Percentiles rank a stretch among this genome's conserved stretches.
These are phyloP conservation scores for Ceratocystis alfenasii DNA, from an alignment of 2,329 filamentous ascomycete species.

Conservation along the genomic window DNA sequence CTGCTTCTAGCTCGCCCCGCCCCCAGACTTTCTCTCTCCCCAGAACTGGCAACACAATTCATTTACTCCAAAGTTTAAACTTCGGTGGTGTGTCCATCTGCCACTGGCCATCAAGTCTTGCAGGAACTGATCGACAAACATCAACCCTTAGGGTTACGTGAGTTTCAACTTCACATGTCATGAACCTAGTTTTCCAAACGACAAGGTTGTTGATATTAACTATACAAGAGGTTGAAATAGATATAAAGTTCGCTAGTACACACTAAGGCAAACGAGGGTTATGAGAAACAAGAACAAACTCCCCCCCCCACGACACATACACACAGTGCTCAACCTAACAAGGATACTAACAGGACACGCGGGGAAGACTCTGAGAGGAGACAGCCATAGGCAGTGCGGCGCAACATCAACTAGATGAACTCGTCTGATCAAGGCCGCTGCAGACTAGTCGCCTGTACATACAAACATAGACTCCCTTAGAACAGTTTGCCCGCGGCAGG, in stretches of 20 bases:
- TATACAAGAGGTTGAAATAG: neutral
- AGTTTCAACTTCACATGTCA: neutral
- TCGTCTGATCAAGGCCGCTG: neutral
- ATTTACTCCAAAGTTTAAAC: too few species aligned
- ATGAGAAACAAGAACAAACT: neutral
- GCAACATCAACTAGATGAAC: neutral
- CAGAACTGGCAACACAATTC: neutral
- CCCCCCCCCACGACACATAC: too few species aligned
- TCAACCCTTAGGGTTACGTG: neutral
- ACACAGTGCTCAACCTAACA: too few species aligned
- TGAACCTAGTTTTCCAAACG: neutral
- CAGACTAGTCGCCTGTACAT: neutral
- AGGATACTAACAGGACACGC: too few species aligned
- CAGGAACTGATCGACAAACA: neutral
- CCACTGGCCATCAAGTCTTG: neutral
- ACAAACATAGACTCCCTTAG: neutral
- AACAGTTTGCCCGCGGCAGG: neutral
- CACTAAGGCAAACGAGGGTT: neutral
- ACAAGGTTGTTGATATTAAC: neutral
- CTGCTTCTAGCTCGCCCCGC: neutral
- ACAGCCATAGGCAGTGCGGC: too few species aligned
- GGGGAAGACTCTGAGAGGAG: too few species aligned
- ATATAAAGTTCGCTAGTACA: neutral
- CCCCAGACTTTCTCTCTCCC: neutral
- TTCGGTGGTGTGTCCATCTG: neutral